Conservation (phyloP, 2,329 filamentous ascomycete genomes). For the Fonsecaea nubica region DNA sequence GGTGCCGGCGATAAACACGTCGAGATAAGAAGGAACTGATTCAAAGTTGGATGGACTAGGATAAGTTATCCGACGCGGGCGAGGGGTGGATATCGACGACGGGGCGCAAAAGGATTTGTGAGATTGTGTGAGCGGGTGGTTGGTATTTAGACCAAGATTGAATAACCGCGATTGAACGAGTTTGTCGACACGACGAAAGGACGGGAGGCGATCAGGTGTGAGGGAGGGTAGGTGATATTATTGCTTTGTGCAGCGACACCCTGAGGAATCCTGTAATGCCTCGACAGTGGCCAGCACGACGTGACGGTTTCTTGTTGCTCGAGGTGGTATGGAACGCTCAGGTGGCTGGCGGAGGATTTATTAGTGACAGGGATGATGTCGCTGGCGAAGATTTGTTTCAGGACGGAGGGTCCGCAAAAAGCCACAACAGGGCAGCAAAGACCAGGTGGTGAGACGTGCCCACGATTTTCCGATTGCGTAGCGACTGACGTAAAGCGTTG, state of each 20-base stretch:
- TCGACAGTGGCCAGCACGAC: constrained; percentile 11
- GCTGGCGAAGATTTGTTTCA: constrained; percentile 35
- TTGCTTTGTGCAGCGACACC: constrained; percentile 8
- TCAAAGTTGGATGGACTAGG: constrained; percentile 12
- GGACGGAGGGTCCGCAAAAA: constrained; percentile 18
- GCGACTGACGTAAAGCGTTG: constrained; percentile 5
- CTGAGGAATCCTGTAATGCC: constrained; percentile 8
- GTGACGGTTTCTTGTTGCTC: constrained; percentile 13
- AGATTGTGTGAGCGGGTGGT: constrained; percentile 4
- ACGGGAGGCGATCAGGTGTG: constrained; percentile 2
- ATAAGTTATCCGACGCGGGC: constrained; percentile 7
- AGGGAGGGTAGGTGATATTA: constrained; percentile 19
- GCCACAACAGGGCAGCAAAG: not conserved
- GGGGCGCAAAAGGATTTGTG: not conserved
- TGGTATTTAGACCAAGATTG: constrained; percentile 10
- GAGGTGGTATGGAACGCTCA: constrained; percentile 20
- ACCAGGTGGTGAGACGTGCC: constrained; percentile 21
- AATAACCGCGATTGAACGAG: constrained; percentile 13
- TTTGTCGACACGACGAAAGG: constrained; percentile 10
- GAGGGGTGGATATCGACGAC: constrained; percentile 4
- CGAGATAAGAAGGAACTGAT: constrained; percentile 25
- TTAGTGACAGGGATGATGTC: constrained; percentile 23
- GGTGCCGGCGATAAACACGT: constrained; percentile 25
- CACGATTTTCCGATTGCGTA: constrained; percentile 9
- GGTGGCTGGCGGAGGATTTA: constrained; percentile 31